Base-by-base conservation (phyloP, 169 alveolate species). In the Eimeria praecox region DNA sequence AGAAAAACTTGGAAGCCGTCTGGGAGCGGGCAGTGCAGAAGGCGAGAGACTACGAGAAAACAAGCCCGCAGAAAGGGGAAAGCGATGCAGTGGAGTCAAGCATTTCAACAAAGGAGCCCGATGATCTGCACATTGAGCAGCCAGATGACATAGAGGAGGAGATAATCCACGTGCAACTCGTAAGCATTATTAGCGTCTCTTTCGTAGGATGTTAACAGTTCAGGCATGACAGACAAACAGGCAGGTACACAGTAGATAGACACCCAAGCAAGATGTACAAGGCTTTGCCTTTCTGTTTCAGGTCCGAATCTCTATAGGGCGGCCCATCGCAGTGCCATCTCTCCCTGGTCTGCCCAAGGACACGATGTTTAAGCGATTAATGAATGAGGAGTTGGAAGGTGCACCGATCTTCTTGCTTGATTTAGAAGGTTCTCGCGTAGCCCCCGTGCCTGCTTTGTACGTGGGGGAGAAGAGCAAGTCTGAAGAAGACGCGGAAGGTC, bases 21-120 rank as follows among this genome's bases (percentile, higher is more conserved):
- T 85, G 92, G 92, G 92, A 85, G 77, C 92, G 92, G 56, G 92
- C 92, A 14, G 75, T 85, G 71, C 92, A 85, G 62, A 85, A 49
- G 92, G 92, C 92, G 59, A 85, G 64, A 22, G 77, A 54, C n/a
- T 52, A 85, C 54, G 92, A 85, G 56, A 52, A 56, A 35, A 4
- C 33, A 22, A 64, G 35, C 33, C 54, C 42, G 24, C 77, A n/a
- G 54, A 54, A 30, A 16, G 92, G 77, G 10, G 77, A 30, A 20
- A 22, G n/a, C 27, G 92, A 85, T 3, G 78, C 3, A 27, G 78
- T 22, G 6, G 71, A 85, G 2, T 30, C 77, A 10, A 56, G 77
- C 30, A 54, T 33, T 42, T 49, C 73, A 6, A 85, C 92, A 27
- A 85, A 85, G 59, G 92, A 85, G 62, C 92, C 75, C 54, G 92